Evolutionary conservation across 2,329 filamentous ascomycete species (phyloP).

Genomic region (Shiraia bambusicola): DNA sequence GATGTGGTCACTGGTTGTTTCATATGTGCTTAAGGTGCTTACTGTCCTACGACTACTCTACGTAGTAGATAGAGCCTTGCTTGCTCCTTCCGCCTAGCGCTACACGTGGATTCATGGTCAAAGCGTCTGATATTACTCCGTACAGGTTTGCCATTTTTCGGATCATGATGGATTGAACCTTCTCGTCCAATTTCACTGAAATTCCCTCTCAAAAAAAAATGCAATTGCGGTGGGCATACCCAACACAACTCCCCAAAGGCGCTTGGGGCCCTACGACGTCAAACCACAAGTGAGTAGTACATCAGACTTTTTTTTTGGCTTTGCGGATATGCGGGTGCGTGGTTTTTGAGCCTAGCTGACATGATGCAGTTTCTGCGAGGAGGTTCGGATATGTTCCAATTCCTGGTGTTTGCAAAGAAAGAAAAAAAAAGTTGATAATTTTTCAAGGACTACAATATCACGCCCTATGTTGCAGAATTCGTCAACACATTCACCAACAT

Average conservation of each 20-base stretch:
- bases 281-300: slow-evolving; percentile 41
- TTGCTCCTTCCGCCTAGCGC: slow-evolving; percentile 10
- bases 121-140: slow-evolving; percentile 8
- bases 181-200: background rate
- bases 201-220: slow-evolving; percentile 7
- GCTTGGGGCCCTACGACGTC: slow-evolving; percentile 33
- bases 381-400: slow-evolving; percentile 16
- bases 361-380: slow-evolving; percentile 39
- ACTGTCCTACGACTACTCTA: background rate
- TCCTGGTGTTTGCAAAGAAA: too few species aligned
- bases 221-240: slow-evolving; percentile 33
- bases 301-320: background rate
- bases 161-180: background rate
- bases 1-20: too few species aligned
- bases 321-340: slow-evolving; percentile 1
- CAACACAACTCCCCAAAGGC: slow-evolving; percentile 17
- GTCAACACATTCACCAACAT: slow-evolving; percentile 57
- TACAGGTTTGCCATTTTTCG: background rate
- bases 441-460: slow-evolving; percentile 56
- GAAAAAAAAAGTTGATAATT: too few species aligned
- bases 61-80: too few species aligned
- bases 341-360: slow-evolving; percentile 12
- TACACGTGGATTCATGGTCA: slow-evolving; percentile 16
- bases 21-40: too few species aligned
- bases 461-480: slow-evolving; percentile 56